Conservation (phyloP, 2,329 filamentous ascomycete species). For the Catunica adiposa region DNA sequence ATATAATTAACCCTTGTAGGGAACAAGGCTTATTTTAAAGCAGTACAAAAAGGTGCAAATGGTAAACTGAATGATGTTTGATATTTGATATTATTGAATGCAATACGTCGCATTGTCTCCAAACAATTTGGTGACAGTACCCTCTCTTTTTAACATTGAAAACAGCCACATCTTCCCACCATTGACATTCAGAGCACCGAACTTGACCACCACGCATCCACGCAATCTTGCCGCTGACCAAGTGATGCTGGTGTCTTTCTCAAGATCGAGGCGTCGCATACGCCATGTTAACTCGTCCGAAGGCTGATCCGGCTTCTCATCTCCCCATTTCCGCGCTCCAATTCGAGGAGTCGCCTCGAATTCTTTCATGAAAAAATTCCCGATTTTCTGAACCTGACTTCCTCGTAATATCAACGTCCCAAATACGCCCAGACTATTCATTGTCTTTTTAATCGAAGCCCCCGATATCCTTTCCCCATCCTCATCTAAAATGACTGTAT, state of each 20-base stretch:
- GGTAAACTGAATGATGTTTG: too few species aligned
- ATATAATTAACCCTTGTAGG: background rate
- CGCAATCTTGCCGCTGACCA: constrained; percentile 73
- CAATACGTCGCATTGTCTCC: constrained; percentile 71
- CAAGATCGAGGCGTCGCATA: constrained; percentile 35
- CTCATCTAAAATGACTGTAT: constrained; percentile 60
- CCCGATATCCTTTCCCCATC: constrained; percentile 26
- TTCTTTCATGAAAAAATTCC: constrained; percentile 60
- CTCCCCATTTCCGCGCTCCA: constrained; percentile 53
- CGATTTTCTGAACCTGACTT: constrained; percentile 46
- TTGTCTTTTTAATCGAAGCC: constrained; percentile 38
- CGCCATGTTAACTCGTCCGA: constrained; percentile 38
- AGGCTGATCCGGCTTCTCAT: constrained; percentile 20
- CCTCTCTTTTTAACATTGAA: constrained; percentile 56
- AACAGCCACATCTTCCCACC: constrained; percentile 66
- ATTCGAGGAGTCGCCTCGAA: constrained; percentile 67
- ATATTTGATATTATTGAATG: constrained; percentile 30
- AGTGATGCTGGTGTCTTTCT: constrained; percentile 44
- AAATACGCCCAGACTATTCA: constrained; percentile 60
- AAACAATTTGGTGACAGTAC: constrained; percentile 53
- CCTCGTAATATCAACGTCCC: constrained; percentile 77
- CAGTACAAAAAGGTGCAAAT: too few species aligned
- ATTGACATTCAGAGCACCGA: constrained; percentile 68
- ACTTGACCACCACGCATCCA: constrained; percentile 80
- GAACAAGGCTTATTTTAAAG: too few species aligned